Percentiles rank a stretch among this genome's conserved stretches.
These are phyloP conservation scores for Microthlaspi erraticum DNA, from an alignment of 345 rosid genomes.

Conservation along the genomic window DNA sequence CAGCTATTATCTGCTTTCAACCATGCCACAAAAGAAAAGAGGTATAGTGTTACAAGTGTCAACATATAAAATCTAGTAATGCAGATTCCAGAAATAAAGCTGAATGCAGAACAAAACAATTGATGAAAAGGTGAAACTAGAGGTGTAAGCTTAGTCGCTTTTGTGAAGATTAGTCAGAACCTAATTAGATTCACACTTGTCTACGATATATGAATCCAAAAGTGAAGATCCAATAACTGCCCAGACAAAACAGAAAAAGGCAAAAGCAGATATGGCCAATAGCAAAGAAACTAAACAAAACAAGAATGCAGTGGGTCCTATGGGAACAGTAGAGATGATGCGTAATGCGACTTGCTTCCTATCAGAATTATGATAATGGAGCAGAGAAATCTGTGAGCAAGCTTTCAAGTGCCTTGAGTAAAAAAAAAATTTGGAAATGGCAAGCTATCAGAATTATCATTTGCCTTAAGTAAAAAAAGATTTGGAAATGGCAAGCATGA, in stretches of 20 bases:
- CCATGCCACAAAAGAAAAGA: conserved; percentile 11
- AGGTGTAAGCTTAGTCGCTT: conserved; percentile 44
- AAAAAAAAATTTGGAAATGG: neutral
- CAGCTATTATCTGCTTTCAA: conserved; percentile 82
- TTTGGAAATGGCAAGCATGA: neutral
- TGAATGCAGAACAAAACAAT: conserved; percentile 17
- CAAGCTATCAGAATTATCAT: conserved; percentile 15
- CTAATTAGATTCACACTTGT: conserved; percentile 33
- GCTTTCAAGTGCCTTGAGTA: conserved; percentile 22
- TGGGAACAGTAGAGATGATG: conserved; percentile 27
- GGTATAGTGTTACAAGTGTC: neutral
- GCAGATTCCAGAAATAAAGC: conserved; percentile 9
- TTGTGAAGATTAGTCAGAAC: conserved; percentile 40
- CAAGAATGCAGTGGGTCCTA: conserved; percentile 29
- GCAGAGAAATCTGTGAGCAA: conserved; percentile 12
- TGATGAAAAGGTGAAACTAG: conserved; percentile 46
- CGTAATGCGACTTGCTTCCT: conserved; percentile 20
- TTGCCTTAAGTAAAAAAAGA: conserved; percentile 18
- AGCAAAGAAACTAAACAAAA: conserved; percentile 25
- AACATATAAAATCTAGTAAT: neutral
- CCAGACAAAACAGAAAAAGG: conserved; percentile 33
- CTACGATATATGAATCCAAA: conserved; percentile 41
- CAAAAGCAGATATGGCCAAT: conserved; percentile 35
- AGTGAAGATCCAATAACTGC: conserved; percentile 35
- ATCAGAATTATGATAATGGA: conserved; percentile 17